A percentile compares a stretch with the other conserved stretches of the same genome.
These are phyloP conservation scores for Backusella macrospora DNA, from an alignment of 192 early-diverging fungal genomes.

Conservation along the genomic window DNA sequence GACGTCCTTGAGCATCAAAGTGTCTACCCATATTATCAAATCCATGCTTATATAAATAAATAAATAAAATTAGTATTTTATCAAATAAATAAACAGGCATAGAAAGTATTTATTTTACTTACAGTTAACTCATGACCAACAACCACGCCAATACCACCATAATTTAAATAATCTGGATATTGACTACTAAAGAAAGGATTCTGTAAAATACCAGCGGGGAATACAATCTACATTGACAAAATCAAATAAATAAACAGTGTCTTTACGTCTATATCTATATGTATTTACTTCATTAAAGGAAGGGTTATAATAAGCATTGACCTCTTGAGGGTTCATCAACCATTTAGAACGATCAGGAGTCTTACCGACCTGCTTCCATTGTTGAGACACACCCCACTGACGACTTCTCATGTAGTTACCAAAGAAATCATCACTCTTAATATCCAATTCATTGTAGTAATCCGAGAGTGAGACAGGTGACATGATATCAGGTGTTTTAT, in stretches of 20 bases:
- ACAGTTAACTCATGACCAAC: conserved; percentile 57
- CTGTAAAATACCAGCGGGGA: conserved; percentile 61
- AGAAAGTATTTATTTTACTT: conserved; percentile 1
- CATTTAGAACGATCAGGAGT: conserved; percentile 40
- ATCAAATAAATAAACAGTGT: background rate
- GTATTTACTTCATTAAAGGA: conserved; percentile 41
- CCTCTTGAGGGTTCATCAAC: conserved; percentile 52
- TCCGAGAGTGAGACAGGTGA: conserved; percentile 46
- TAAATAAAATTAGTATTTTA: too few relatives aligned
- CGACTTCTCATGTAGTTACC: conserved; percentile 40
- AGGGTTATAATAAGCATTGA: conserved; percentile 59
- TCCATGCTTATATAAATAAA: conserved; percentile 39
- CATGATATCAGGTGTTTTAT: conserved; percentile 38
- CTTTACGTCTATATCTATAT: background rate
- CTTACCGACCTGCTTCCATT: conserved; percentile 41
- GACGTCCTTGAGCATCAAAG: conserved; percentile 45
- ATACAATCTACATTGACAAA: conserved; percentile 35
- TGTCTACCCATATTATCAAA: conserved; percentile 56
- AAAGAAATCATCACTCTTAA: conserved; percentile 44
- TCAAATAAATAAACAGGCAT: too few relatives aligned
- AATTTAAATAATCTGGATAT: conserved; percentile 62
- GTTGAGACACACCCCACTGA: conserved; percentile 16
- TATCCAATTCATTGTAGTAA: conserved; percentile 40
- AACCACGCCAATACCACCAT: conserved; percentile 62
- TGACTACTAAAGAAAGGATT: conserved; percentile 49